phyloP scores from a whole-genome alignment of 305 asterid species.

The Rubia tinctorum region DNA sequence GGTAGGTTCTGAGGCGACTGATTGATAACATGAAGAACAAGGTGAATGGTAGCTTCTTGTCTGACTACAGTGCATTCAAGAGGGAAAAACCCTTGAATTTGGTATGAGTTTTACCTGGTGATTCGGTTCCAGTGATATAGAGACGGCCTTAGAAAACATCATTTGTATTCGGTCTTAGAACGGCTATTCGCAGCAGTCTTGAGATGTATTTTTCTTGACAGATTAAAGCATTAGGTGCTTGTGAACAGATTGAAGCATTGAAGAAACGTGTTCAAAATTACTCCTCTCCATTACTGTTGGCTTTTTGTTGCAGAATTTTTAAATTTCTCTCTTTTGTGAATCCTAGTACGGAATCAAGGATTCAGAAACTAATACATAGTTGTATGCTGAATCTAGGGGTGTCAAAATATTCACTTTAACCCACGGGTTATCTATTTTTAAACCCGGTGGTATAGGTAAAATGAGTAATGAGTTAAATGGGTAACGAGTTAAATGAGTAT shows the following conservation, averaged over 20 bases:
- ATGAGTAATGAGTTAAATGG: no score
- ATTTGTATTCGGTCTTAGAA: not conserved
- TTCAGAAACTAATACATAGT: no score
- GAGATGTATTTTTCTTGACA: not conserved
- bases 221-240: no score
- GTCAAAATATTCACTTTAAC: no score
- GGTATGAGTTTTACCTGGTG: conserved; percentile 26
- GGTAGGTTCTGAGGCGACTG: conserved; percentile 58
- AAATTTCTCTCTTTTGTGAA: no score
- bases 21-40: conserved; percentile 82
- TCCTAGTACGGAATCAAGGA: no score
- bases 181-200: no score
- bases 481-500: no score
- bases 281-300: not conserved
- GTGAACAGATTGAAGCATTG: not conserved
- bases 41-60: conserved; percentile 76
- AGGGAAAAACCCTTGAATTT: conserved; percentile 50
- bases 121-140: not conserved
- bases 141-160: not conserved
- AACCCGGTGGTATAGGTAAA: no score
- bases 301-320: not conserved
- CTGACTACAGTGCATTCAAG: conserved; percentile 73
- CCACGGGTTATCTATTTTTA: no score
- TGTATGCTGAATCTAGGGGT: no score
- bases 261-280: not conserved